These are phyloP conservation scores for Gossypium laxum DNA, from an alignment of 441 rosid genomes.

Conservation along the genomic window DNA sequence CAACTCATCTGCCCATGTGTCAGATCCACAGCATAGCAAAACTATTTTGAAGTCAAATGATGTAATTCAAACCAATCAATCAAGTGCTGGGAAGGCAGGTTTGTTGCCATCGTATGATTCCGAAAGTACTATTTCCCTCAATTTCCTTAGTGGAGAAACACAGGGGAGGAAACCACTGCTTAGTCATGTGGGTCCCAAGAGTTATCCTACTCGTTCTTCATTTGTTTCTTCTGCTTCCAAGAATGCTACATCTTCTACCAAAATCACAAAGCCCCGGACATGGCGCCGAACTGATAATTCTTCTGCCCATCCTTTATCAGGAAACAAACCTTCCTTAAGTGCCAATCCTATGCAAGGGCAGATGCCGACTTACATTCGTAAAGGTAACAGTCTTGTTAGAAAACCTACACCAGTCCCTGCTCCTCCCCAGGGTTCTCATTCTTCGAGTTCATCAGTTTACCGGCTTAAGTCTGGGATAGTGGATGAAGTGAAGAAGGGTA, in stretches of 20 bases:
- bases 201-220: slow-evolving; percentile 29
- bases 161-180: slow-evolving; percentile 32
- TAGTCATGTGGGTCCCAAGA: slow-evolving; percentile 28
- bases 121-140: slow-evolving; percentile 19
- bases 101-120: slow-evolving; percentile 19
- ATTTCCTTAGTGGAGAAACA: slow-evolving; percentile 22
- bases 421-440: slow-evolving; percentile 31
- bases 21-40: slow-evolving; percentile 22
- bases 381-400: slow-evolving; percentile 91
- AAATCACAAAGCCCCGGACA: slow-evolving; percentile 38
- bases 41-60: slow-evolving; percentile 18
- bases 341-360: slow-evolving; percentile 35
- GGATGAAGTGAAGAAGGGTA: slow-evolving; percentile 31
- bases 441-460: slow-evolving; percentile 29
- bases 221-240: slow-evolving; percentile 32
- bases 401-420: slow-evolving; percentile 38
- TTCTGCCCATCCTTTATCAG: slow-evolving; percentile 26
- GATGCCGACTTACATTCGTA: slow-evolving; percentile 58
- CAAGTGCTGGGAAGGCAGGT: slow-evolving; percentile 16
- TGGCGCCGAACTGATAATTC: slow-evolving; percentile 55
- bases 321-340: slow-evolving; percentile 33
- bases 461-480: slow-evolving; percentile 30
- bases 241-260: slow-evolving; percentile 31
- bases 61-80: slow-evolving; percentile 13
- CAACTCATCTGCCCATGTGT: slow-evolving; percentile 23